phyloP scores from a whole-genome alignment of 768 basidiomycete species.

The Pseudohyphozyma bogoriensis region DNA sequence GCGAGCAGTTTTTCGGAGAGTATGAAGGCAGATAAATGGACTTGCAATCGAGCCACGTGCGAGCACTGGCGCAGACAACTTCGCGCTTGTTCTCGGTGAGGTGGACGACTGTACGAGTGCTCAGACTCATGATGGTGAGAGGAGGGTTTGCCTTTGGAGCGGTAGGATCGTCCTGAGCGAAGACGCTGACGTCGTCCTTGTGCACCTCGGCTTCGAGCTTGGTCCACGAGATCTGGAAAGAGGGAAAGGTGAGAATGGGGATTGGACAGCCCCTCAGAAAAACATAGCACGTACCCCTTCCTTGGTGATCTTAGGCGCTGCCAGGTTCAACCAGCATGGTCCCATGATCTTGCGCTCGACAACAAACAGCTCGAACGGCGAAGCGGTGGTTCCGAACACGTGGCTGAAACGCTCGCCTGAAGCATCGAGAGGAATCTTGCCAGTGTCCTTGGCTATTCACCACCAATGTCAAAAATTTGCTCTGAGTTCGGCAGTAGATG shows the following conservation, averaged over 20 bases:
- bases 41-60: constrained; percentile 69
- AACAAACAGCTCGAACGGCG: constrained; percentile 83
- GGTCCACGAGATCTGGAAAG: constrained; percentile 81
- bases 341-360: constrained; percentile 98
- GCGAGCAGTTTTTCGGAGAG: not conserved
- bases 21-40: not conserved
- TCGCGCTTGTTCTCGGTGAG: constrained; percentile 91
- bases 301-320: constrained; percentile 51
- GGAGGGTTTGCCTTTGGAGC: constrained; percentile 76
- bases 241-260: not conserved
- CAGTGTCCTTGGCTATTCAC: not conserved
- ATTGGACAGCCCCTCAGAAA: too few relatives aligned
- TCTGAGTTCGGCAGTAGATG: not conserved
- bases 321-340: constrained; percentile 88
- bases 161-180: constrained; percentile 57
- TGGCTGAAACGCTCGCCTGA: constrained; percentile 73
- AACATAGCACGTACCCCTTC: constrained; percentile 63
- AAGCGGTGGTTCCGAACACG: constrained; percentile 85
- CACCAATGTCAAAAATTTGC: not conserved
- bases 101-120: constrained; percentile 81
- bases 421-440: constrained; percentile 59
- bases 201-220: constrained; percentile 76
- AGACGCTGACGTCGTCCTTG: constrained; percentile 76
- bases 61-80: constrained; percentile 69
- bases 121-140: constrained; percentile 79